phyloP scores from a whole-genome alignment of 768 basidiomycete species.

The Pleurotus sapidus region DNA sequence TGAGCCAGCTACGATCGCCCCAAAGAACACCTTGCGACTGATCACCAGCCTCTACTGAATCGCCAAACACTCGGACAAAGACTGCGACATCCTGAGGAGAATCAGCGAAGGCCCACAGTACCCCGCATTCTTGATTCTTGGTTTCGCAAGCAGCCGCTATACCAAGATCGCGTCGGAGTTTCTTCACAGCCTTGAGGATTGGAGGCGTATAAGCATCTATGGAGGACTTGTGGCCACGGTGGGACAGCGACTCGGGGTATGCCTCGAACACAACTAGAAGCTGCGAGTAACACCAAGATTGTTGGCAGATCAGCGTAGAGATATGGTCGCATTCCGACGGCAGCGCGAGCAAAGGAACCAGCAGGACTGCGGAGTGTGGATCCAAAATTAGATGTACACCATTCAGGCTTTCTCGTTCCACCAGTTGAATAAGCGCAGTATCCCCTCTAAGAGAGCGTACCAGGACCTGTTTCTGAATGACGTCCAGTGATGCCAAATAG shows the following conservation, averaged over 20 bases:
- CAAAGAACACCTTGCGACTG: slow-evolving; percentile 43
- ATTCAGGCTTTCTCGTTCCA: slow-evolving; percentile 60
- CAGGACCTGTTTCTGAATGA: slow-evolving; percentile 67
- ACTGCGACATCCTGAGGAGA: slow-evolving; percentile 55
- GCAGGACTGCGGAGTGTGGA: slow-evolving; percentile 54
- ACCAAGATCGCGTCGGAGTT: slow-evolving; percentile 57
- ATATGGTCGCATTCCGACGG: slow-evolving; percentile 47
- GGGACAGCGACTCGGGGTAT: slow-evolving; percentile 47
- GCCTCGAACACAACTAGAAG: slow-evolving; percentile 67
- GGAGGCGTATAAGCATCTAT: slow-evolving; percentile 60
- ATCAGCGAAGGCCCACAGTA: slow-evolving; percentile 64
- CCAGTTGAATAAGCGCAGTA: slow-evolving; percentile 48
- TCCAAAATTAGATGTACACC: slow-evolving; percentile 70
- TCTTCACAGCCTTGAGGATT: slow-evolving; percentile 66
- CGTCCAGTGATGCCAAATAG: slow-evolving; percentile 66
- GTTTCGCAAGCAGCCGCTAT: slow-evolving; percentile 60
- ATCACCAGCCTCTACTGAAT: slow-evolving; percentile 48
- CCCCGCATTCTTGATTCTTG: slow-evolving; percentile 37
- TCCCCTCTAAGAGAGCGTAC: slow-evolving; percentile 46
- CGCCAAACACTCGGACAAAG: slow-evolving; percentile 55
- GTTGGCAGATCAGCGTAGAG: slow-evolving; percentile 37
- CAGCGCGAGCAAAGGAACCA: slow-evolving; percentile 43
- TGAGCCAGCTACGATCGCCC: slow-evolving; percentile 64
- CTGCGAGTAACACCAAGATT: slow-evolving; percentile 62
- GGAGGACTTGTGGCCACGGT: slow-evolving; percentile 15